Evolutionary conservation across 352 stramenopile species (phyloP), one percentile per base, ranked within the genome.

Genomic region (Pythium insidiosum): DNA sequence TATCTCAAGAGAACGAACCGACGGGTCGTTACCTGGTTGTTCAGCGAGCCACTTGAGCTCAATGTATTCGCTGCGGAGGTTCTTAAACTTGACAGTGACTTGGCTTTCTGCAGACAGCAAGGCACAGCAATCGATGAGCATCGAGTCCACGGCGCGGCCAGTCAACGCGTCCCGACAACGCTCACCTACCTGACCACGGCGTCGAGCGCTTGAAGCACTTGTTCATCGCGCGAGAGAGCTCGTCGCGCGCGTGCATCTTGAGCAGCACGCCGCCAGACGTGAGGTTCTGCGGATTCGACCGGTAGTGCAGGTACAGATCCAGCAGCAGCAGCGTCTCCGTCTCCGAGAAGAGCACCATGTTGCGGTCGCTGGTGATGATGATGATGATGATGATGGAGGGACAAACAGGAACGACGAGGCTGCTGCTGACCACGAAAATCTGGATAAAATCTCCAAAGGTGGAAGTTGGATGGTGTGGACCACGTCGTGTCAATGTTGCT

Each of bases 11-110:
- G 9, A 33, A 33, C 9, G 9, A 33, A 33, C 28, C 9, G 28
- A 9, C 28, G 28, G 28, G 28, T 33, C 28, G 28, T 9, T 26
- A 60, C 56, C 56, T 52, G 66, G 62, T 34, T 79, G 70, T 26
- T 52, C 39, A 9, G 45, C 53, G 5, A 83, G 56, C 70, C 70
- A 83, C 33, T 58, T 60, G 21, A 71, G 43, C 43, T 77, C 58
- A 5, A 50, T 48, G 59, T 77, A 83, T 19, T 77, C 70, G 35
- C 58, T 64, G 50, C 70, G 70, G 21, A 83, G 43, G 56, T 83
- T 83, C 57, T 83, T 83, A 38, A 79, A 68, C 56, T 83, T 83
- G 50, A 79, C 70, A 6, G 61, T 59, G 41, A 83, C 59, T 43
- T 83, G 70, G 33, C 43, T 61, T 49, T 80, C 70, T 68, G 33